Percentiles rank a stretch among this genome's conserved stretches.
phyloP scores from a whole-genome alignment of 805 yeast genomes.

The Pichia gijzeniarum region DNA sequence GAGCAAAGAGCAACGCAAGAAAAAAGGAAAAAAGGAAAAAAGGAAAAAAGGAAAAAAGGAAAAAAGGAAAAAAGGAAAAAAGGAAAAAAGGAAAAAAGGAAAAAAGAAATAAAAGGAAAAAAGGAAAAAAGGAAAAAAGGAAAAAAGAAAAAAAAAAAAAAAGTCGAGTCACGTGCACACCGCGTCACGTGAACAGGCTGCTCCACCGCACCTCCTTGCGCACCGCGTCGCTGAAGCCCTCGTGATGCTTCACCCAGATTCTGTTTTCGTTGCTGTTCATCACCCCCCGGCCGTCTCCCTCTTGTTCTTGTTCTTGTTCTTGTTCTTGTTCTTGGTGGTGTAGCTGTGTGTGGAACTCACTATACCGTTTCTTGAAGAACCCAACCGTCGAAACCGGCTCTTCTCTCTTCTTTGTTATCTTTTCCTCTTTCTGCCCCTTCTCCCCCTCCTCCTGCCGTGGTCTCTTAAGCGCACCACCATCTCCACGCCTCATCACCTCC shows the following conservation, averaged over 20 bases:
- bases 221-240: slow-evolving; percentile 90
- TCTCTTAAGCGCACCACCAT: slow-evolving; percentile 9
- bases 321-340: background rate
- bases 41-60: background rate
- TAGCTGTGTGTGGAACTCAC: slow-evolving; percentile 13
- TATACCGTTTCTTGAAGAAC: slow-evolving; percentile 40
- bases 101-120: background rate
- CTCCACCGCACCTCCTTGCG: slow-evolving; percentile 76
- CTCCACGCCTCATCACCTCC: background rate
- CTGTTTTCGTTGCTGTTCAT: slow-evolving; percentile 29
- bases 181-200: slow-evolving; percentile 36
- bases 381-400: slow-evolving; percentile 25
- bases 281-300: slow-evolving; percentile 12
- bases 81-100: background rate
- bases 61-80: background rate
- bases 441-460: slow-evolving; percentile 13
- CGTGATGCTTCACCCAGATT: slow-evolving; percentile 86
- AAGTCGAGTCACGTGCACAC: too few species aligned
- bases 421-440: background rate
- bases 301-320: background rate
- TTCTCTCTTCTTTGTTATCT: background rate
- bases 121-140: too few species aligned
- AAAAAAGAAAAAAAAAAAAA: too few species aligned
- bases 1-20: background rate
- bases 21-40: background rate